Evolutionary conservation across 2,329 filamentous ascomycete genomes (phyloP).

Genomic region (Phialophora verrucosa): DNA sequence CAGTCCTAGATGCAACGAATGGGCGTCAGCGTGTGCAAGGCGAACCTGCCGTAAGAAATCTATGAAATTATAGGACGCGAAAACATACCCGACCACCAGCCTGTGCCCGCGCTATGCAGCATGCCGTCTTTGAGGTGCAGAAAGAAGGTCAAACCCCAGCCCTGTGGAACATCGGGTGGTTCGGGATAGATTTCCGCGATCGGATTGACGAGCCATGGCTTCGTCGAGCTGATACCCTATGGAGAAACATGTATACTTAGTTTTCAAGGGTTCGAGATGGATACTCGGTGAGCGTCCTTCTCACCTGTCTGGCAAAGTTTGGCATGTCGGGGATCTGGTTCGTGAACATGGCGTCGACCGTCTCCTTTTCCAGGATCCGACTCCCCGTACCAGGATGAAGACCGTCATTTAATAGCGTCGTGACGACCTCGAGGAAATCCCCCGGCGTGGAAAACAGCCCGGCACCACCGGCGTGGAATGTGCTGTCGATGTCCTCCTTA

Average conservation of each 20-base stretch:
- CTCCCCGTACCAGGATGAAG: slow-evolving; percentile 60
- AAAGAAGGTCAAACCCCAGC: slow-evolving; percentile 69
- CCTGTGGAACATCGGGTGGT: slow-evolving; percentile 59
- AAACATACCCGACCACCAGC: slow-evolving; percentile 65
- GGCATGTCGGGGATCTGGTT: slow-evolving; percentile 66
- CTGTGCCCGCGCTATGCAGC: slow-evolving; percentile 58
- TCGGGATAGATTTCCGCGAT: slow-evolving; percentile 60
- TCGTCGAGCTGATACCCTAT: no score
- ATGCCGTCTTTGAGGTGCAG: slow-evolving; percentile 48
- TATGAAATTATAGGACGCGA: no score
- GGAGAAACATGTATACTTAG: no score
- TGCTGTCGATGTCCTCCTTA: slow-evolving; percentile 56
- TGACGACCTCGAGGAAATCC: slow-evolving; percentile 64
- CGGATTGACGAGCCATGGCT: no score
- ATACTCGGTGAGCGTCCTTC: no score
- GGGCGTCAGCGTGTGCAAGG: no score
- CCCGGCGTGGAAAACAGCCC: slow-evolving; percentile 67
- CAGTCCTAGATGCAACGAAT: no score
- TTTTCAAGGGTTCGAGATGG: no score
- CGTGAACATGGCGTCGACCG: slow-evolving; percentile 67
- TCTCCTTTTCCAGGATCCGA: slow-evolving; percentile 61
- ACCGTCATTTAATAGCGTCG: slow-evolving; percentile 68
- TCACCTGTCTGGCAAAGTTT: slow-evolving; percentile 56
- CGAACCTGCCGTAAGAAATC: no score
- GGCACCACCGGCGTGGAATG: slow-evolving; percentile 66